A percentile compares a stretch with the other conserved stretches of the same genome.
phyloP scores from a whole-genome alignment of 768 basidiomycete species.

The Suillus subluteus region DNA sequence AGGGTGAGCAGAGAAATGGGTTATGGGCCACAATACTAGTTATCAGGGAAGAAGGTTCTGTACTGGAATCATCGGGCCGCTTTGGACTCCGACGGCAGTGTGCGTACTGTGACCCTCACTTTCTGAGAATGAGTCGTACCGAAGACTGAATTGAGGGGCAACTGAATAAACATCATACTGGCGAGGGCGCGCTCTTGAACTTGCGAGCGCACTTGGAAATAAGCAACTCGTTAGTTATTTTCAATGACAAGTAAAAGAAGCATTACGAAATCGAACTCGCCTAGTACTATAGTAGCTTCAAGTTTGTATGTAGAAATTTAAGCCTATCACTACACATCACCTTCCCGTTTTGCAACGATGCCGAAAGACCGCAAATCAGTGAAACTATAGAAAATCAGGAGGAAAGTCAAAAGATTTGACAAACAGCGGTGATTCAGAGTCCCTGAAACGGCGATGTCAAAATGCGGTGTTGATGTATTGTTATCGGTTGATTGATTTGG shows the following conservation, averaged over 20 bases:
- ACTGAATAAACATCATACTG: too few species aligned
- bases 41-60: too few species aligned
- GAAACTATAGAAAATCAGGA: background rate
- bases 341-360: background rate
- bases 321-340: background rate
- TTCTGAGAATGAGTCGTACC: too few species aligned
- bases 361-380: background rate
- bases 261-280: background rate
- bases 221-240: too few species aligned
- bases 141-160: too few species aligned
- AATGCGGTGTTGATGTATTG: conserved; percentile 7
- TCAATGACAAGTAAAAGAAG: background rate
- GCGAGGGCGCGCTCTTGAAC: too few species aligned
- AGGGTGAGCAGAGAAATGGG: too few species aligned
- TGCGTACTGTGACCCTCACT: too few species aligned
- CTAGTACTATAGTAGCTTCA: background rate
- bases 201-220: too few species aligned
- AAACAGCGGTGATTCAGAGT: background rate
- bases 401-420: background rate
- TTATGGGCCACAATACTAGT: too few species aligned
- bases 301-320: background rate
- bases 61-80: too few species aligned
- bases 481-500: conserved; percentile 8
- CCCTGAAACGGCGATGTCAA: conserved; percentile 2
- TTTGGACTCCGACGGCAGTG: too few species aligned